phyloP scores from a whole-genome alignment of 169 alveolate genomes.

The Cyclospora cayetanensis region DNA sequence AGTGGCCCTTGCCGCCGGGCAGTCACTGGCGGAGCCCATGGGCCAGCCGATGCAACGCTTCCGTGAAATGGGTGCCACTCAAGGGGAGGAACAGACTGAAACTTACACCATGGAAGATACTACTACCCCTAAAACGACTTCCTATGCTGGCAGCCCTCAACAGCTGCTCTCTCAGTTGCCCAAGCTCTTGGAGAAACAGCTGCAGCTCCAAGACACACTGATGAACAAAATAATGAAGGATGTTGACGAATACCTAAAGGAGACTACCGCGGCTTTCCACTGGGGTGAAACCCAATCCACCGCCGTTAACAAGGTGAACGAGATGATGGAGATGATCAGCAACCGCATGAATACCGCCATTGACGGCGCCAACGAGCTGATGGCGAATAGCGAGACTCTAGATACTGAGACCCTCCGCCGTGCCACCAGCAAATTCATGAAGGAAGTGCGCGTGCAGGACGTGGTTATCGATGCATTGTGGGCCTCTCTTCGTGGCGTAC shows the following conservation, averaged over 20 bases:
- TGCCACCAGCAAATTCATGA: conserved; percentile 26
- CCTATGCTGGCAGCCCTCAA: no score
- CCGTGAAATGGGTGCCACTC: not conserved
- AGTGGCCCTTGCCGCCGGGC: conserved; percentile 56
- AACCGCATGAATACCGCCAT: conserved; percentile 29
- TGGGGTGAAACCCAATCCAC: conserved; percentile 24
- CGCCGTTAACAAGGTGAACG: not conserved
- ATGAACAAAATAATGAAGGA: conserved; percentile 1
- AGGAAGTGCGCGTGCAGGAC: conserved; percentile 42
- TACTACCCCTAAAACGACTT: not conserved
- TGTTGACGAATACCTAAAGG: conserved; percentile 1
- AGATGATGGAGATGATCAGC: conserved; percentile 45
- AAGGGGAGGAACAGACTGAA: not conserved
- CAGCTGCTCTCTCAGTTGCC: not conserved
- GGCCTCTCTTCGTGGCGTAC: conserved; percentile 47
- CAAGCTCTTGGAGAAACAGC: conserved; percentile 6
- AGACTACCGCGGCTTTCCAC: conserved; percentile 7
- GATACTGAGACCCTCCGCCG: conserved; percentile 47
- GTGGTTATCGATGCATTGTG: conserved; percentile 12
- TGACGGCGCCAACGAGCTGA: conserved; percentile 26
- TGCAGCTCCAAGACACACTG: conserved; percentile 24
- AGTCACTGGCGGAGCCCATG: conserved; percentile 22
- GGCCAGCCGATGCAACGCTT: not conserved
- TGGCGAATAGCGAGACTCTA: conserved; percentile 24
- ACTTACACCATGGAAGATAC: not conserved